Percentiles rank a stretch among this genome's conserved stretches.
These are phyloP conservation scores for Rugosomyces carneus DNA, from an alignment of 1,284 basidiomycete genomes.

Conservation along the genomic window DNA sequence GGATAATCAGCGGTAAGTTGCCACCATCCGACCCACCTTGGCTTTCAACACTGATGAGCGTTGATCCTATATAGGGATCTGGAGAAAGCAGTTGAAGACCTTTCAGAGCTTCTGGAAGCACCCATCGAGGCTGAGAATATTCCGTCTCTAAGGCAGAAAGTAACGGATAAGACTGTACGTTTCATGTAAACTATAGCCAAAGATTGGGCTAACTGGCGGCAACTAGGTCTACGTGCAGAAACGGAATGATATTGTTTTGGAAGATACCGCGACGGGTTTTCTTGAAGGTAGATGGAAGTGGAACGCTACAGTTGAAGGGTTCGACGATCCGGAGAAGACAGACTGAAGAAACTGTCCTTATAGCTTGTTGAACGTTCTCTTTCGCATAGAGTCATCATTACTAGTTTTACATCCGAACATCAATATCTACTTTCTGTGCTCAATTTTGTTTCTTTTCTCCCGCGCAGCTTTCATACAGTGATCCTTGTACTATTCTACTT, in stretches of 20 bases:
- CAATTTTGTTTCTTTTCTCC: background rate
- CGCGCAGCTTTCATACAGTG: background rate
- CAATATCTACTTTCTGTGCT: background rate
- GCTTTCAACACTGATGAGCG: background rate
- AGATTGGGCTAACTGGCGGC: background rate
- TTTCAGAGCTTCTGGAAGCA: constrained; percentile 88
- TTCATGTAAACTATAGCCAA: background rate
- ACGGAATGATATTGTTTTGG: constrained; percentile 90
- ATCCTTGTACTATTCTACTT: no score
- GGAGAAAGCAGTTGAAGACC: constrained; percentile 91
- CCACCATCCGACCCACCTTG: background rate
- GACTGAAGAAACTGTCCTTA: background rate
- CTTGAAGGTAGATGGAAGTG: constrained; percentile 80
- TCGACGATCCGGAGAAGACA: constrained; percentile 34
- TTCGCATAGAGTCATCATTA: background rate
- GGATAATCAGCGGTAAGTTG: constrained; percentile 82
- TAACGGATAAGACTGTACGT: constrained; percentile 88
- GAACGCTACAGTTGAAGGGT: constrained; percentile 65
- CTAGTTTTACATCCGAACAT: background rate
- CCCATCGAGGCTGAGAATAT: constrained; percentile 87
- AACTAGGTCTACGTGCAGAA: constrained; percentile 90
- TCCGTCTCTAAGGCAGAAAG: constrained; percentile 78
- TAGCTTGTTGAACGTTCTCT: background rate
- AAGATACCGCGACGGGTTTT: constrained; percentile 91
- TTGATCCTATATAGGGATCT: constrained; percentile 59